Conservation (phyloP, 2,329 filamentous ascomycete species). For the Xenoacremonium recifei region DNA sequence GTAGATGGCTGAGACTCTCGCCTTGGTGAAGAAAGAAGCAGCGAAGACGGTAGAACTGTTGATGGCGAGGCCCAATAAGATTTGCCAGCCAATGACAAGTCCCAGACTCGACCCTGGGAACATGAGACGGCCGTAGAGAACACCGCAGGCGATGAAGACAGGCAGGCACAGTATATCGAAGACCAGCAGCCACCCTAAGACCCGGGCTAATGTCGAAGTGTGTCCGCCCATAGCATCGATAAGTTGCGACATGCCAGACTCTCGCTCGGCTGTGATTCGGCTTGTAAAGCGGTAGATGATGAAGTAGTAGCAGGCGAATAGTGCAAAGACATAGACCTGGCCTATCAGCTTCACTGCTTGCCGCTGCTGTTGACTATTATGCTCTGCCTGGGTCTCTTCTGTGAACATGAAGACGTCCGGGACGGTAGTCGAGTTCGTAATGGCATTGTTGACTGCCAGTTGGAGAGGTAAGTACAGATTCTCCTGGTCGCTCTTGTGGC, state of each 20-base stretch:
- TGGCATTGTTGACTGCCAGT: slow-evolving; percentile 23
- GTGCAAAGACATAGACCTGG: slow-evolving; percentile 20
- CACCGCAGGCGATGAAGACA: slow-evolving; percentile 39
- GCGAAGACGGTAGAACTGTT: slow-evolving; percentile 64
- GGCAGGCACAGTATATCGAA: slow-evolving; percentile 31
- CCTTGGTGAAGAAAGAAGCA: slow-evolving; percentile 36
- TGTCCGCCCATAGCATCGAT: slow-evolving; percentile 45
- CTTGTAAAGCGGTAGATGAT: slow-evolving; percentile 16
- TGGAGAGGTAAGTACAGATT: slow-evolving; percentile 24
- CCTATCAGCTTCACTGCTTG: slow-evolving; percentile 10
- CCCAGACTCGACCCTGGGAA: slow-evolving; percentile 27
- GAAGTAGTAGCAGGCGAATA: slow-evolving; percentile 19
- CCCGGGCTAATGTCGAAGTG: slow-evolving; percentile 17
- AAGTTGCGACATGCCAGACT: slow-evolving; percentile 29
- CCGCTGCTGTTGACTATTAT: slow-evolving; percentile 1
- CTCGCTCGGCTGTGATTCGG: slow-evolving; percentile 28
- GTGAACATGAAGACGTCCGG: slow-evolving; percentile 21
- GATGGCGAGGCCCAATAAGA: slow-evolving; percentile 49
- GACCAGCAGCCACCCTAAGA: slow-evolving; percentile 25
- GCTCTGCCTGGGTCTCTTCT: slow-evolving; percentile 4
- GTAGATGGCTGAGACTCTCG: slow-evolving; percentile 30
- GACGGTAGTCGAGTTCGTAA: slow-evolving; percentile 13
- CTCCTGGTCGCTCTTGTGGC: slow-evolving; percentile 24
- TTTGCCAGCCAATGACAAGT: slow-evolving; percentile 42
- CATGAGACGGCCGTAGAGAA: slow-evolving; percentile 30